phyloP scores from a whole-genome alignment of 169 alveolate genomes.

The Theileria sp. region DNA sequence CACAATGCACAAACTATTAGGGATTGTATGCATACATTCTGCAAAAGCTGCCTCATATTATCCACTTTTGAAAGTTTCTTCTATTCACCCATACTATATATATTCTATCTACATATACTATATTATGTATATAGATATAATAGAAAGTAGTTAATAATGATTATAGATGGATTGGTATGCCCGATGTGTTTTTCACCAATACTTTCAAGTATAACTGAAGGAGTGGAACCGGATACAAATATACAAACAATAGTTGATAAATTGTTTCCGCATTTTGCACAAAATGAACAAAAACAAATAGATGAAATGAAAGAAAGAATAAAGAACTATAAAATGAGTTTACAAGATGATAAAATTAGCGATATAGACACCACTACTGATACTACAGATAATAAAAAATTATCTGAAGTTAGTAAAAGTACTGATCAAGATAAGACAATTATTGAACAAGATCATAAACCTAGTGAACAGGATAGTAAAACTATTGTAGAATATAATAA shows the following conservation, averaged over 20 bases:
- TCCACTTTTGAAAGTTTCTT: conserved; percentile 46
- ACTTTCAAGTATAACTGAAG: conserved; percentile 24
- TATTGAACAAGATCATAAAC: too few species aligned
- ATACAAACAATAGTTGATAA: conserved; percentile 57
- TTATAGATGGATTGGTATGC: conserved; percentile 36
- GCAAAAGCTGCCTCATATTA: conserved; percentile 65
- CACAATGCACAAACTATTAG: conserved; percentile 69
- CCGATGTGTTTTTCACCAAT: conserved; percentile 31
- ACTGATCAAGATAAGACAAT: too few species aligned
- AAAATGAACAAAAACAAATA: conserved; percentile 10
- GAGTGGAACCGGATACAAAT: conserved; percentile 39
- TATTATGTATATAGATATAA: background rate
- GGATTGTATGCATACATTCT: conserved; percentile 73
- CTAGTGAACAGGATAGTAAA: too few species aligned
- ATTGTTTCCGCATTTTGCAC: conserved; percentile 32
- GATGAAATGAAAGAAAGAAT: background rate
- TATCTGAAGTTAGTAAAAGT: too few species aligned
- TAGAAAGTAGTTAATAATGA: background rate
- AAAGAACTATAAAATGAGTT: background rate
- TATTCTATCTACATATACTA: background rate
- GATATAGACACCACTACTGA: too few species aligned
- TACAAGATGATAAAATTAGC: background rate
- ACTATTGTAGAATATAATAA: too few species aligned
- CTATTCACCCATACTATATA: background rate
- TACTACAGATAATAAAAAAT: too few species aligned